Evolutionary conservation across 805 yeast genomes (phyloP), one percentile per base, ranked within the genome.

Genomic region (Spathaspora boniae): DNA sequence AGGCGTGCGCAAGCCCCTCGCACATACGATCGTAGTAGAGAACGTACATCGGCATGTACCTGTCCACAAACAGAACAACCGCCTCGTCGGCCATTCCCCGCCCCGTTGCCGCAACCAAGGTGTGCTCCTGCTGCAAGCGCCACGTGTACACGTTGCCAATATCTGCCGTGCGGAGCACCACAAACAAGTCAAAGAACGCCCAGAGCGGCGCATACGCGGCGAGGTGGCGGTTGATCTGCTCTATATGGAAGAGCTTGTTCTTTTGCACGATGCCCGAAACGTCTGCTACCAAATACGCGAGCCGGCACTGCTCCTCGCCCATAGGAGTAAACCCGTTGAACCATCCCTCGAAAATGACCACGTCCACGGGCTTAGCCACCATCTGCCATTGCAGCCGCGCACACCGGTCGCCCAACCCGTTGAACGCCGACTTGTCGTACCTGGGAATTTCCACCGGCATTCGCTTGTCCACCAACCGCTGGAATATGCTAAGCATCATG

Each of bases 341-440:
- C 98, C 98, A 91, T 4, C 98, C 98, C 60, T 91, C 98, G 26
- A 93, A 68, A 2, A 91, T 56, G 3, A 91, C 70, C 3, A 88
- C 72, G 48, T 84, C 86, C 3, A 77, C 65, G 2, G 74, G 72
- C 2, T 41, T 38, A 0, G 49, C 48, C 16, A 48, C 43, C 2
- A 8, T 16, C 3, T 46, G 46, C 81, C 81, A 77, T 9, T 62
- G 42, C 0, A 46, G 42, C 6, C 37, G 47, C 0, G 64, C 63
- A 5, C 56, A 46, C 34, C 98, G 65, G 57, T 91, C 98, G 4
- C 98, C 98, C 37, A 72, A 72, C 0, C 98, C 98, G 16, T 50
- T 33, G 47, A 63, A 73, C 11, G 67, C 63, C 2, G 94, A 76
- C 55, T 91, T 93, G 52, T 91, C 95, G 58, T 88, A 93, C 6